These are phyloP conservation scores for Aspergillus thermomutatus DNA, from an alignment of 2,329 filamentous ascomycete genomes.

Conservation along the genomic window DNA sequence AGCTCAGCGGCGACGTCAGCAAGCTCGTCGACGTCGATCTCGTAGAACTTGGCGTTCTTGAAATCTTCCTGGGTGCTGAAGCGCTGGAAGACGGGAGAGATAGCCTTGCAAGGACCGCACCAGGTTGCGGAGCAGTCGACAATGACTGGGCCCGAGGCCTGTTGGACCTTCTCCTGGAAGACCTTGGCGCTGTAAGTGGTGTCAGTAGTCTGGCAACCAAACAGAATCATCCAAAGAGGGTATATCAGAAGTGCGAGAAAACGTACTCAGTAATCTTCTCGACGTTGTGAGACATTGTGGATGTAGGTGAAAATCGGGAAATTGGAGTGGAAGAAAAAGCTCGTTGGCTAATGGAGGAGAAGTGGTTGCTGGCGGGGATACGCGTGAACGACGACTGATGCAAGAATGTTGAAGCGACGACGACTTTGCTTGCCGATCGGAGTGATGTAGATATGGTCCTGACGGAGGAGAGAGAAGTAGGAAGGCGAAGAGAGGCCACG, in stretches of 20 bases:
- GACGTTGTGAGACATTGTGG: slow-evolving; percentile 29
- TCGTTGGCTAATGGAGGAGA: slow-evolving; percentile 13
- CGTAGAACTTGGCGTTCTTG: slow-evolving; percentile 65
- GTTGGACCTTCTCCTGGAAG: slow-evolving; percentile 52
- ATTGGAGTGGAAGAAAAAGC: slow-evolving; percentile 27
- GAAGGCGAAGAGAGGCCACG: slow-evolving; percentile 22
- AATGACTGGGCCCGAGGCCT: slow-evolving; percentile 59
- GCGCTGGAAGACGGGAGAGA: slow-evolving; percentile 71
- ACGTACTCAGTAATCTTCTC: slow-evolving; percentile 26
- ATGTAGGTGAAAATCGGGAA: slow-evolving; percentile 43
- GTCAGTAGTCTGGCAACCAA: slow-evolving; percentile 14
- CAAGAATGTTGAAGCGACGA: slow-evolving; percentile 9
- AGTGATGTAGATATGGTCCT: slow-evolving; percentile 1
- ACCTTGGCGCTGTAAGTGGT: slow-evolving; percentile 42
- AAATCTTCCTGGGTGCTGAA: slow-evolving; percentile 53
- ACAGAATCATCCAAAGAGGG: not conserved
- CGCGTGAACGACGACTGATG: slow-evolving; percentile 5
- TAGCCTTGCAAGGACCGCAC: slow-evolving; percentile 94
- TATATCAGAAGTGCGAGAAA: not conserved
- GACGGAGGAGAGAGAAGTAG: slow-evolving; percentile 14
- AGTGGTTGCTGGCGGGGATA: not conserved
- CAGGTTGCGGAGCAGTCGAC: slow-evolving; percentile 86
- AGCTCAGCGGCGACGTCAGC: slow-evolving; percentile 72
- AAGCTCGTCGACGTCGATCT: slow-evolving; percentile 86
- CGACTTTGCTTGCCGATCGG: slow-evolving; percentile 2